Base-by-base conservation (phyloP, 345 rosid species). In the Eucalyptus curtisii region DNA sequence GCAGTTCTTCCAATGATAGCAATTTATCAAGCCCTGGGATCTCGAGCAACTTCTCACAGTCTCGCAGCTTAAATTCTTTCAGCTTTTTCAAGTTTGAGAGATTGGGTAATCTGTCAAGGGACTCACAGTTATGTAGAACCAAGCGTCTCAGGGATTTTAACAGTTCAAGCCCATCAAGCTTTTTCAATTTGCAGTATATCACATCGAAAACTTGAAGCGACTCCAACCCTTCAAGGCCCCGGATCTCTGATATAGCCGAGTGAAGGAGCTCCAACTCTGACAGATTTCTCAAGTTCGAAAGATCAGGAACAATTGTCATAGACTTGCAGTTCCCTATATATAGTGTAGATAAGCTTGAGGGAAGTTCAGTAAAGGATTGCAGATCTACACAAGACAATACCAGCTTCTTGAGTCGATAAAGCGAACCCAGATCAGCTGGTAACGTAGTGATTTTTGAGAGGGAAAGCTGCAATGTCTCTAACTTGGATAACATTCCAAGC, bases 281-380 rank as follows among this genome's bases (percentile, higher is more conserved):
- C 33, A 89, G 87, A 13, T 87, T 87, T 55, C 49, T 87, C 87
- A 89, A 64, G 89, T 89, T 89, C 1, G 90, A 89, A 44, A 87
- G 61, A 47, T 87, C 86, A 16, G 90, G 86, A n/a, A 87, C 88
- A 17, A 37, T 81, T 45, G 88, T 59, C 90, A 89, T 79, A 52
- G 90, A 89, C 48, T 89, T 89, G 88, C 90, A 89, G 88, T 89
- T 80, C 16, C 90, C 88, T 20, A 89, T 52, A 33, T 89, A 89
- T 79, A 86, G 33, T 25, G 90, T 89, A 5, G 88, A 86, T 44
- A 89, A 86, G 49, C 88, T 76, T 15, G 90, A 42, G 20, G 88
- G 90, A 79, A 89, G 90, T 30, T 89, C 66, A 13, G 44, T 61
- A 17, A 86, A 76, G 31, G 82, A 49, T 49, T 89, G 87, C 22